These are phyloP conservation scores for Chlorella sorokiniana DNA, from an alignment of 139 green algal species.

Conservation along the genomic window DNA sequence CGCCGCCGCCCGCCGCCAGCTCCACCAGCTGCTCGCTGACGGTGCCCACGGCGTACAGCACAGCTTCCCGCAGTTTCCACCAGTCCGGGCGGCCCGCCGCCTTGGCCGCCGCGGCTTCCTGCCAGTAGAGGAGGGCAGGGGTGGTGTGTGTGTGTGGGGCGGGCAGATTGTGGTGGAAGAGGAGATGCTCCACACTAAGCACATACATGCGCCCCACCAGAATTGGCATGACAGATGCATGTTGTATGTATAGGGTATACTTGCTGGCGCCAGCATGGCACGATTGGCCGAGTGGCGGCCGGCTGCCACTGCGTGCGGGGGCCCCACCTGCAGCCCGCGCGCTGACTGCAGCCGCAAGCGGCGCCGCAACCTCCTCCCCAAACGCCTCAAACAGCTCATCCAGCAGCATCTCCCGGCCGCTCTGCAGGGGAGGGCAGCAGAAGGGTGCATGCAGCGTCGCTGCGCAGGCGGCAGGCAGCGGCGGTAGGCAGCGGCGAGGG, in stretches of 20 bases:
- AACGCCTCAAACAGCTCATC: constrained; percentile 65
- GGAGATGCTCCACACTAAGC: no score
- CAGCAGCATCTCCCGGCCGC: constrained; percentile 77
- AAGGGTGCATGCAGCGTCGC: no score
- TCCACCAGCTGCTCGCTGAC: constrained; percentile 47
- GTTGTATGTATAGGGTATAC: no score
- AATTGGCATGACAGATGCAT: no score
- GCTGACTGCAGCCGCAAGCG: constrained; percentile 30
- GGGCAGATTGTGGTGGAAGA: no score
- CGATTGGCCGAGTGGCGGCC: no score
- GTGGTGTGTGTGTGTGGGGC: background rate
- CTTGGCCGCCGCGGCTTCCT: constrained; percentile 20
- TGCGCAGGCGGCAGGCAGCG: no score
- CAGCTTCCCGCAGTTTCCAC: constrained; percentile 81
- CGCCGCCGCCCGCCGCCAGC: background rate
- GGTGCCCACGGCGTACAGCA: constrained; percentile 71
- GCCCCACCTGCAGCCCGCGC: constrained; percentile 68
- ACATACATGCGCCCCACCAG: no score
- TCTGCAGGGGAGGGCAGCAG: background rate
- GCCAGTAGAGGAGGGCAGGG: background rate
- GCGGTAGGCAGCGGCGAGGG: no score
- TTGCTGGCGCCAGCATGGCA: no score
- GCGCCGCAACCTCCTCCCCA: constrained; percentile 31
- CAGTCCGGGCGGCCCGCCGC: constrained; percentile 53
- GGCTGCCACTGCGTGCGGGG: no score